These are phyloP conservation scores for Aureobasidium subglaciale DNA, from an alignment of 2,329 filamentous ascomycete species.

Conservation along the genomic window DNA sequence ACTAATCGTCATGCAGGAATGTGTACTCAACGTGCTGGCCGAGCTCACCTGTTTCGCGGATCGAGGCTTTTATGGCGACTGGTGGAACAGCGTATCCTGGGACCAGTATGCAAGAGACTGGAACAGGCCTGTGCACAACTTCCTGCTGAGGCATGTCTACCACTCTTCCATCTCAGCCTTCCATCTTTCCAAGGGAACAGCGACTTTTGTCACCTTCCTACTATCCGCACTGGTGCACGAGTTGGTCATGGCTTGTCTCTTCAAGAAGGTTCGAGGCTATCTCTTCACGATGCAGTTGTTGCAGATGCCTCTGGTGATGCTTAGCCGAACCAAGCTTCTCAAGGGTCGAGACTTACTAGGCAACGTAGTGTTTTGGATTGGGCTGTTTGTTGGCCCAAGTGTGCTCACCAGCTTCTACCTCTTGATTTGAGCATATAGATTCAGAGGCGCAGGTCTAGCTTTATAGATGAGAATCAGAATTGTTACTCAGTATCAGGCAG, in stretches of 20 bases:
- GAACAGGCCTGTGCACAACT: conserved; percentile 76
- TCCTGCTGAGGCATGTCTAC: conserved; percentile 71
- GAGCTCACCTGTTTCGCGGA: conserved; percentile 73
- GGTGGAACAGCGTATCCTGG: conserved; percentile 53
- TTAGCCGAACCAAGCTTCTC: conserved; percentile 62
- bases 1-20: conserved; percentile 28
- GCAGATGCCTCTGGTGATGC: conserved; percentile 62
- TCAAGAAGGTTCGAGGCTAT: conserved; percentile 70
- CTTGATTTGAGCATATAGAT: conserved; percentile 30
- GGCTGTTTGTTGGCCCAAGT: conserved; percentile 70
- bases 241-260: conserved; percentile 72
- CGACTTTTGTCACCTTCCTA: conserved; percentile 70
- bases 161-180: conserved; percentile 69
- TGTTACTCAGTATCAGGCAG: too few species aligned
- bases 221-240: conserved; percentile 66
- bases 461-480: not conserved
- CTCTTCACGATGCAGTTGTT: conserved; percentile 66
- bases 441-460: not conserved
- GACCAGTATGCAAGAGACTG: conserved; percentile 75
- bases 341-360: conserved; percentile 56
- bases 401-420: conserved; percentile 49
- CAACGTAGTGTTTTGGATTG: conserved; percentile 71
- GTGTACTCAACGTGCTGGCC: conserved; percentile 62
- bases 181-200: conserved; percentile 61
- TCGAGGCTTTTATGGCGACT: conserved; percentile 56